Percentiles rank a stretch among this genome's conserved stretches.
phyloP scores from a whole-genome alignment of 371 early-diverging fungal genomes.

The Dichotomocladium elegans region DNA sequence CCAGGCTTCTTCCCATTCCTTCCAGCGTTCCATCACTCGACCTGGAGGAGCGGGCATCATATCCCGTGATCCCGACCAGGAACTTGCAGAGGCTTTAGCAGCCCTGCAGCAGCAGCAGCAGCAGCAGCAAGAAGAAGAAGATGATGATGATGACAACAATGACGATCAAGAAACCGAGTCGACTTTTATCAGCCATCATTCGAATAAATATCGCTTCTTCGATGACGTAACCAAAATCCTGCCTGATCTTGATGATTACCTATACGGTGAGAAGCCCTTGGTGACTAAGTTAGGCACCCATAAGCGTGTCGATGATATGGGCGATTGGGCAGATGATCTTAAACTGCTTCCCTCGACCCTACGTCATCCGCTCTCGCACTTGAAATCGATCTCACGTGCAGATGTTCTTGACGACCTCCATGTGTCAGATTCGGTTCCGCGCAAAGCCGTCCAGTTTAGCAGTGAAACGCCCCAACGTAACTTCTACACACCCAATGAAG shows the following conservation, averaged over 20 bases:
- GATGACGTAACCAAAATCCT: no score
- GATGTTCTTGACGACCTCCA: no score
- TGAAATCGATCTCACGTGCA: no score
- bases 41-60: conserved; percentile 1
- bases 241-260: conserved; percentile 26
- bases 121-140: not conserved
- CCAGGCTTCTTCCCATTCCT: not conserved
- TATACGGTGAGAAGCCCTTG: conserved; percentile 17
- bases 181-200: conserved; percentile 18
- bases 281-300: conserved; percentile 17
- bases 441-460: not conserved
- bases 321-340: conserved; percentile 28
- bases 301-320: conserved; percentile 12
- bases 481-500: not conserved
- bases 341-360: not conserved
- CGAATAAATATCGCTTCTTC: conserved; percentile 6
- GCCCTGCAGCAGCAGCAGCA: conserved; percentile 1
- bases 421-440: no score
- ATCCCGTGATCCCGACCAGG: conserved; percentile 20
- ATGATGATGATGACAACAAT: conserved; percentile 5
- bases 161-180: conserved; percentile 25
- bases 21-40: no score
- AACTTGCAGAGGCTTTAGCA: conserved; percentile 23
- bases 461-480: no score
- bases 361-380: not conserved